phyloP scores from a whole-genome alignment of 305 asterid species.

The Fraxinus greggii region DNA sequence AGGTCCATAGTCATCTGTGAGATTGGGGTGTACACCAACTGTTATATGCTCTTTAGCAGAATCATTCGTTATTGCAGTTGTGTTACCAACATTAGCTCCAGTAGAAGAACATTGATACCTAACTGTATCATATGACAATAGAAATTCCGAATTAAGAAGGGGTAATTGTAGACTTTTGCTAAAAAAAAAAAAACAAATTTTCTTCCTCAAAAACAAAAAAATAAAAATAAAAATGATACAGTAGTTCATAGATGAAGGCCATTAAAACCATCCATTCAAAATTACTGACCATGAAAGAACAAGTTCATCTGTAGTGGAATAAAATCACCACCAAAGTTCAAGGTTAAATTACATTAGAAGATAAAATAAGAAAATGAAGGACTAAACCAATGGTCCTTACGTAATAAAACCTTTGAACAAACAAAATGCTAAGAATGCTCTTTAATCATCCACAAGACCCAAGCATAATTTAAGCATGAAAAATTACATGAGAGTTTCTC shows the following conservation, averaged over 20 bases:
- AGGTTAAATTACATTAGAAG: background rate
- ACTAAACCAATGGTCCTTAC: background rate
- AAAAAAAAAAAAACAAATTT: background rate
- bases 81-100: constrained; percentile 41
- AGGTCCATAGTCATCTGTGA: constrained; percentile 27
- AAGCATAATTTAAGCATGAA: background rate
- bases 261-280: background rate
- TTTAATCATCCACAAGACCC: background rate
- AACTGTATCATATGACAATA: constrained; percentile 27
- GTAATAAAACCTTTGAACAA: background rate
- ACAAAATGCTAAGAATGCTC: background rate
- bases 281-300: background rate
- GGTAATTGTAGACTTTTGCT: background rate
- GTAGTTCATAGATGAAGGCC: background rate
- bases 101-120: constrained; percentile 27
- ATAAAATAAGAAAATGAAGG: background rate
- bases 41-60: constrained; percentile 30
- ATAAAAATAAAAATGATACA: background rate
- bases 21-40: constrained; percentile 25
- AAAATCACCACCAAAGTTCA: background rate
- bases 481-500: background rate
- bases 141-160: constrained; percentile 35
- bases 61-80: constrained; percentile 37
- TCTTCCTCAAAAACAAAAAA: background rate
- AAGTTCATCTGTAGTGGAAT: background rate